Conservation (phyloP, 169 alveolate genomes). For the Amoebophrya sp. region DNA sequence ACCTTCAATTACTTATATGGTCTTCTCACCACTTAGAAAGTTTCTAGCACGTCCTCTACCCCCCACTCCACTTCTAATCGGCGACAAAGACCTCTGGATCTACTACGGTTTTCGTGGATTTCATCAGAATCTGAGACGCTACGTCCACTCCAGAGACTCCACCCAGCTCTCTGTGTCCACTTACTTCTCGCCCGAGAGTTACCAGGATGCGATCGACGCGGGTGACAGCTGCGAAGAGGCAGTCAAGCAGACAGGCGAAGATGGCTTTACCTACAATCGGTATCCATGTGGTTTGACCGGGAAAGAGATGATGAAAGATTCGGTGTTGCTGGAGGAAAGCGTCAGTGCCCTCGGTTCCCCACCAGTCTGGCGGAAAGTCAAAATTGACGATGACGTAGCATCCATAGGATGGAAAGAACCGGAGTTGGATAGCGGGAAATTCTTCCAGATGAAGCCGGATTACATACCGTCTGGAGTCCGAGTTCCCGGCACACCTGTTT, state of each 20-base stretch:
- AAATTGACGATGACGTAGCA: background rate
- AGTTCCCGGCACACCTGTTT: no score
- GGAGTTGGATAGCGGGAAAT: background rate
- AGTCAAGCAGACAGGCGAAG: background rate
- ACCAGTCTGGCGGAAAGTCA: background rate
- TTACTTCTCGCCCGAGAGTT: background rate
- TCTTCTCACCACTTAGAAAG: no score
- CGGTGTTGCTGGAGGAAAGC: background rate
- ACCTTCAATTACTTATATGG: no score
- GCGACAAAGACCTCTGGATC: background rate
- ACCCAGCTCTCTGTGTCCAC: background rate
- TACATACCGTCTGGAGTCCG: no score
- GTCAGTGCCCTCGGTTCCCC: no score
- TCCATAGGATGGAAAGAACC: slow-evolving; percentile 5
- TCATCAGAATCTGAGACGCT: background rate
- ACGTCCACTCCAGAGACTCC: background rate
- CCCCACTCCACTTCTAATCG: no score
- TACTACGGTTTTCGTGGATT: background rate
- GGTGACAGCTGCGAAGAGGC: background rate
- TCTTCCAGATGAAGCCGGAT: slow-evolving; percentile 3
- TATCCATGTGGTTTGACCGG: background rate
- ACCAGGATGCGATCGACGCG: background rate
- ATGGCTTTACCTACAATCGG: background rate
- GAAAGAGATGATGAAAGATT: background rate
- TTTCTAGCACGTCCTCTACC: no score